A percentile compares a stretch with the other conserved stretches of the same genome.
phyloP scores from a whole-genome alignment of 1,139 yeast species.

The Starmera stellimalicola region DNA sequence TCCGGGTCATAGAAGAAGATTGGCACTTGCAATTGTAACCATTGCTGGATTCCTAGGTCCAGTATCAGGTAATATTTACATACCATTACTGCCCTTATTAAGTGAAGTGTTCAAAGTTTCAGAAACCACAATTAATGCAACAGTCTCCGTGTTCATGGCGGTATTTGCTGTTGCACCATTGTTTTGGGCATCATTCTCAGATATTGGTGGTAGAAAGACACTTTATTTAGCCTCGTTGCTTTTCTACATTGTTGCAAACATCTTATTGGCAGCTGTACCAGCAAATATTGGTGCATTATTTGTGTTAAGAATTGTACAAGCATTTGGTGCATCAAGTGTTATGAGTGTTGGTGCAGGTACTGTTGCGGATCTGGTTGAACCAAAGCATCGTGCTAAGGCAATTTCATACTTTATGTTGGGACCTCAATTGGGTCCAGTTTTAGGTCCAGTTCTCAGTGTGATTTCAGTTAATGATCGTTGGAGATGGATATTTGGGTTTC shows the following conservation, averaged over 20 bases:
- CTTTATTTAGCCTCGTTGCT: constrained; percentile 36
- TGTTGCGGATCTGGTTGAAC: constrained; percentile 40
- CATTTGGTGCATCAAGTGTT: constrained; percentile 45
- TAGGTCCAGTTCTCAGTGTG: constrained; percentile 38
- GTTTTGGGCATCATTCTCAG: constrained; percentile 50
- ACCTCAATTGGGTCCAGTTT: constrained; percentile 48
- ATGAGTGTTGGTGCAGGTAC: constrained; percentile 51
- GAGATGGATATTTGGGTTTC: constrained; percentile 52
- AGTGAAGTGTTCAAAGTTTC: constrained; percentile 33
- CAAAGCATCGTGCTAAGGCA: constrained; percentile 38
- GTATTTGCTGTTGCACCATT: constrained; percentile 45
- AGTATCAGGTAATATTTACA: constrained; percentile 48
- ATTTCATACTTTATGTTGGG: constrained; percentile 51
- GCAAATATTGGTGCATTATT: constrained; percentile 35
- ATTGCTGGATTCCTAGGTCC: constrained; percentile 51
- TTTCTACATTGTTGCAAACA: constrained; percentile 36
- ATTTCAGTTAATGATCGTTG: constrained; percentile 30
- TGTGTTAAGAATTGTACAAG: constrained; percentile 38
- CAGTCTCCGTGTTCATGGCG: constrained; percentile 52
- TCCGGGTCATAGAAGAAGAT: constrained; percentile 13
- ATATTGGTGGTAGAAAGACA: constrained; percentile 46
- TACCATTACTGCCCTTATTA: constrained; percentile 44
- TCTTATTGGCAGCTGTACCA: constrained; percentile 40
- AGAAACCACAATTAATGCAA: constrained; percentile 41
- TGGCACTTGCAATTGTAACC: constrained; percentile 31